Evolutionary conservation across 2,329 filamentous ascomycete species (phyloP).

Genomic region (Piedraia hortae): DNA sequence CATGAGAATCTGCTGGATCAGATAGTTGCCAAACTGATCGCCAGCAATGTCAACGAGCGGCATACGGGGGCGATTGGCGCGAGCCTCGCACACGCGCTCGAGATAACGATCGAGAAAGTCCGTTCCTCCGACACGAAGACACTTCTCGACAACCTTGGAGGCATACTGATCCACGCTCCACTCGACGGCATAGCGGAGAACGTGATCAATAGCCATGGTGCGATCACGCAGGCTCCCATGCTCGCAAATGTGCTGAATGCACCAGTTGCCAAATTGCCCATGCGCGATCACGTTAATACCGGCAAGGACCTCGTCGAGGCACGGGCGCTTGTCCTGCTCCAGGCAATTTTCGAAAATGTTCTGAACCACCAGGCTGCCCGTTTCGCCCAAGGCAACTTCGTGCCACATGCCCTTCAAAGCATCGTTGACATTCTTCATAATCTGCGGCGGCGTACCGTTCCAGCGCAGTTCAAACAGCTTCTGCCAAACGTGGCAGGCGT

Average conservation of each 20-base stretch:
- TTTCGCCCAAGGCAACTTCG: conserved; percentile 88
- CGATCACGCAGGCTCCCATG: conserved; percentile 79
- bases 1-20: conserved; percentile 89
- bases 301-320: conserved; percentile 81
- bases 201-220: conserved; percentile 79
- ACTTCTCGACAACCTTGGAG: conserved; percentile 97
- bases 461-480: conserved; percentile 95
- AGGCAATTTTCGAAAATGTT: conserved; percentile 99
- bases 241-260: conserved; percentile 96
- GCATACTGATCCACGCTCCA: conserved; percentile 99
- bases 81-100: conserved; percentile 76
- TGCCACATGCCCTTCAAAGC: conserved; percentile 94
- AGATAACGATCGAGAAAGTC: conserved; percentile 87
- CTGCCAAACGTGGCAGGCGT: conserved; percentile 98
- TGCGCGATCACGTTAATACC: conserved; percentile 94
- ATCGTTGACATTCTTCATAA: conserved; percentile 97
- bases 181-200: conserved; percentile 74
- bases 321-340: conserved; percentile 96
- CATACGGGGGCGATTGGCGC: conserved; percentile 73
- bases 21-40: conserved; percentile 95
- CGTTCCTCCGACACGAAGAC: conserved; percentile 74
- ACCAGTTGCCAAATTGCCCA: conserved; percentile 98
- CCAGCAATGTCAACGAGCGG: conserved; percentile 94
- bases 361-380: conserved; percentile 89
- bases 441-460: conserved; percentile 80